Evolutionary conservation across 202 grass and related monocot species (phyloP), one percentile per base, ranked within the genome.

Genomic region (Schoenoplectus triqueter): DNA sequence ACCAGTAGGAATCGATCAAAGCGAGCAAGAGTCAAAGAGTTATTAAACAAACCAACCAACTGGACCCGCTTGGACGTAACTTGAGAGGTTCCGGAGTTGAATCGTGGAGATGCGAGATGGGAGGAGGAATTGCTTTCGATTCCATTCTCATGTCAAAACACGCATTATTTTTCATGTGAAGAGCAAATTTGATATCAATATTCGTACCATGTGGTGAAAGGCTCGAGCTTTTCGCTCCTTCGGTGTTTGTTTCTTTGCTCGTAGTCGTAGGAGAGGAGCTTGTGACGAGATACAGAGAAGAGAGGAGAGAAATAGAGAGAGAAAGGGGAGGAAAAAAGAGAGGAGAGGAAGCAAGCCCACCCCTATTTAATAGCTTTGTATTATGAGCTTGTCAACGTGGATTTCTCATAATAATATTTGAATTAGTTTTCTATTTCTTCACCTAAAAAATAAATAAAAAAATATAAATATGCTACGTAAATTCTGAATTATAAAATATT

Each of bases 341-440:
- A 18, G 54, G 20, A 59, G 31, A 59, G 13, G 5, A 41, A 78
- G 31, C 52, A 60, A 78, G 60, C 54, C 74, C 74, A 78, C 74
- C 54, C 55, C 51, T 78, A 78, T 60, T 78, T 78, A 78, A 60
- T 78, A 60, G 74, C 74, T 78, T 60, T 78, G 74, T 83, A 83
- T 82, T 64, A 69, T 69, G 31, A 69, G 64, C 41, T 69, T 83
- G 10, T 83, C 21, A 69, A 21, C 69, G 62, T 82, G 20, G 80
- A 83, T 83, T 64, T 83, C 52, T 22, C 42, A 69, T 69, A 17
- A 64, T 81, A 55, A 54, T 52, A 67, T 83, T 83, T 83, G 63
- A 69, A 69, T 69, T 83, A 49, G 5, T 67, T 83, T 46, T 48
- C 48, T 69, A 52, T 67, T 81, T 81, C 10, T n/a, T 13, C 15